These are phyloP conservation scores for Aristolochia californica DNA, from an alignment of 164 flowering plant species.

Conservation along the genomic window DNA sequence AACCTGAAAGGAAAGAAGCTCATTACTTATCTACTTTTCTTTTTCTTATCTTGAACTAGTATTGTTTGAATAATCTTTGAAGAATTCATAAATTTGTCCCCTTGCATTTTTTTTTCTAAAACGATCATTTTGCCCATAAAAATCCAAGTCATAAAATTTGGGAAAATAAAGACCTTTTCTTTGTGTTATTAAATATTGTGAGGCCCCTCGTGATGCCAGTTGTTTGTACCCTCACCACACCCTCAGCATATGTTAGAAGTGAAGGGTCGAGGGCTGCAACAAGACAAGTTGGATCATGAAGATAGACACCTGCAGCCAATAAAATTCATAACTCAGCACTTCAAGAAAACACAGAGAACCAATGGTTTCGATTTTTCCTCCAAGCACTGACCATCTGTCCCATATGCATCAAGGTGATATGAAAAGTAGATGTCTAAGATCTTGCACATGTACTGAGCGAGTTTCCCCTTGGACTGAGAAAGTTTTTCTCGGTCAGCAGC, in stretches of 20 bases:
- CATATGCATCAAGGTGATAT: constrained; percentile 68
- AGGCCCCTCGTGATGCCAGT: constrained; percentile 86
- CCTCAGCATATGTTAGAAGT: constrained; percentile 62
- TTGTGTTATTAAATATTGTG: constrained; percentile 60
- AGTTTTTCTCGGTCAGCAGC: constrained; percentile 58
- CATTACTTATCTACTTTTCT: too few relatives aligned
- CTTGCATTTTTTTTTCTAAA: too few relatives aligned
- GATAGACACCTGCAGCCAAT: constrained; percentile 70
- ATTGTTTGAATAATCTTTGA: too few relatives aligned
- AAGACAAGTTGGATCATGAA: constrained; percentile 86
- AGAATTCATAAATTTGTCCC: too few relatives aligned
- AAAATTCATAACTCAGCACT: constrained; percentile 2
- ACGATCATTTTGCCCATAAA: too few relatives aligned
- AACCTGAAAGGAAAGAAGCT: constrained; percentile 30
- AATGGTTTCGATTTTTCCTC: neutral
- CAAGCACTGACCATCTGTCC: constrained; percentile 42
- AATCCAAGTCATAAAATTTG: neutral
- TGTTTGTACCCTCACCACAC: constrained; percentile 85
- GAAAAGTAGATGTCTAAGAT: constrained; percentile 61
- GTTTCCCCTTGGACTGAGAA: constrained; percentile 55
- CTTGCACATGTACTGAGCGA: constrained; percentile 66
- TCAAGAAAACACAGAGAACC: neutral
- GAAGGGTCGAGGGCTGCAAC: constrained; percentile 84
- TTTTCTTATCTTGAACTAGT: neutral
- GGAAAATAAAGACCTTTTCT: constrained; percentile 45